phyloP scores from a whole-genome alignment of 768 basidiomycete species.

The Hypholoma sublateritium region DNA sequence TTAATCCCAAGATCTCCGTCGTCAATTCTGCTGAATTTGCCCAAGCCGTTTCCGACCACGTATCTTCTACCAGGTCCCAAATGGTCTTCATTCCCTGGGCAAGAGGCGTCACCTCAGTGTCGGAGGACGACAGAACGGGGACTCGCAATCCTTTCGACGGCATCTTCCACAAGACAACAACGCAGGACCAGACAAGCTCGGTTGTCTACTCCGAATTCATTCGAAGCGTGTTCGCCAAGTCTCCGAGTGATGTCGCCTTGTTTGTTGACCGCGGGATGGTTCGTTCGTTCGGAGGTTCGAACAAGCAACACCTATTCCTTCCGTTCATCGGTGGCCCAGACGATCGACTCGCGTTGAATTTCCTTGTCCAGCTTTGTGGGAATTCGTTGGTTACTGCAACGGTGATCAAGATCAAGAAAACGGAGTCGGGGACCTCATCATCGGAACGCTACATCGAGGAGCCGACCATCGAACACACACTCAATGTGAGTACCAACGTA shows the following conservation, averaged over 20 bases:
- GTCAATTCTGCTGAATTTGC: slow-evolving; percentile 75
- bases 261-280: slow-evolving; percentile 76
- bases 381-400: slow-evolving; percentile 69
- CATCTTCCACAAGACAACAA: slow-evolving; percentile 59
- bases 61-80: slow-evolving; percentile 56
- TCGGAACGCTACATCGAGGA: slow-evolving; percentile 6
- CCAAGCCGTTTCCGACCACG: slow-evolving; percentile 60
- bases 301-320: slow-evolving; percentile 66
- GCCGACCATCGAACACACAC: slow-evolving; percentile 15
- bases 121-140: slow-evolving; percentile 24
- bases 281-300: slow-evolving; percentile 23
- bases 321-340: slow-evolving; percentile 96
- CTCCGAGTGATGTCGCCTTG: slow-evolving; percentile 76
- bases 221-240: slow-evolving; percentile 74
- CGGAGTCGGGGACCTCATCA: slow-evolving; percentile 27
- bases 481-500: slow-evolving; percentile 29
- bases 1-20: slow-evolving; percentile 72
- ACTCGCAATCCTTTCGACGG: slow-evolving; percentile 72
- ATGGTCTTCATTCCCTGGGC: slow-evolving; percentile 89
- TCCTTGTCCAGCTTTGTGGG: slow-evolving; percentile 77
- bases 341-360: slow-evolving; percentile 79
- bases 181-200: slow-evolving; percentile 51
- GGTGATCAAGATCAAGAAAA: slow-evolving; percentile 61
- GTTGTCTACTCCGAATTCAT: slow-evolving; percentile 81
- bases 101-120: slow-evolving; percentile 34